Evolutionary conservation across 352 stramenopile species (phyloP).

Genomic region (Peronosclerospora sorghi): DNA sequence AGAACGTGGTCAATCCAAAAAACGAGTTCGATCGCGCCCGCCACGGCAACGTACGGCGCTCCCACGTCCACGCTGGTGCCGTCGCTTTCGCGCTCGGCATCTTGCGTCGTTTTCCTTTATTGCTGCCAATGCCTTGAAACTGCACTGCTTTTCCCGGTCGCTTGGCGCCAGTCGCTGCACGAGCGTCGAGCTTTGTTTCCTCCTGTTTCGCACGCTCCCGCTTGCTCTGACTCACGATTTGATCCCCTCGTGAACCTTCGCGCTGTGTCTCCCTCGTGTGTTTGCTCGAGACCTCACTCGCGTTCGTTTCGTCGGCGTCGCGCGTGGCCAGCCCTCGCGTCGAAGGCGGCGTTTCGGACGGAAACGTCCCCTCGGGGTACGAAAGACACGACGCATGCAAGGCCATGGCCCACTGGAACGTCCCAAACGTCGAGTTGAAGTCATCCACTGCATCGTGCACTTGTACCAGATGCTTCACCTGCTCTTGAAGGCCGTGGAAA

Average conservation of each 20-base stretch:
- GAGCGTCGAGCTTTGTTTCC: not conserved
- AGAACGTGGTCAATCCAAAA: not conserved
- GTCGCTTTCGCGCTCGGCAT: conserved; percentile 14
- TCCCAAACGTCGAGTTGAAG: conserved; percentile 66
- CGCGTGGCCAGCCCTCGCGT: conserved; percentile 1
- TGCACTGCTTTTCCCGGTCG: conserved; percentile 12
- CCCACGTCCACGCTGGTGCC: conserved; percentile 61
- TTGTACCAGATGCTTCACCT: conserved; percentile 47
- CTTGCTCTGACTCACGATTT: conserved; percentile 5
- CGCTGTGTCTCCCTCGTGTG: not conserved
- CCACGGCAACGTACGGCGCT: conserved; percentile 40
- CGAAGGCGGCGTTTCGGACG: no score
- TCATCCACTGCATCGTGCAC: conserved; percentile 64
- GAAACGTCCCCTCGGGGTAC: conserved; percentile 29
- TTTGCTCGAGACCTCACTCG: conserved; percentile 11
- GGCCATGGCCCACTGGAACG: conserved; percentile 65
- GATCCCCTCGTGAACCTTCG: not conserved
- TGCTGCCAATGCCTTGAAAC: conserved; percentile 4
- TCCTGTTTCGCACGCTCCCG: conserved; percentile 2
- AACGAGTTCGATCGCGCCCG: not conserved
- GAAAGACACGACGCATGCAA: conserved; percentile 65
- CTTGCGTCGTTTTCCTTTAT: conserved; percentile 21
- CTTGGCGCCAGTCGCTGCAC: conserved; percentile 5
- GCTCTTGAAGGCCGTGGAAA: conserved; percentile 51
- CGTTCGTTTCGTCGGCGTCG: conserved; percentile 15